Evolutionary conservation across 176 grass and related monocot genomes (phyloP).

Genomic region (Tillandsia fasciculata): DNA sequence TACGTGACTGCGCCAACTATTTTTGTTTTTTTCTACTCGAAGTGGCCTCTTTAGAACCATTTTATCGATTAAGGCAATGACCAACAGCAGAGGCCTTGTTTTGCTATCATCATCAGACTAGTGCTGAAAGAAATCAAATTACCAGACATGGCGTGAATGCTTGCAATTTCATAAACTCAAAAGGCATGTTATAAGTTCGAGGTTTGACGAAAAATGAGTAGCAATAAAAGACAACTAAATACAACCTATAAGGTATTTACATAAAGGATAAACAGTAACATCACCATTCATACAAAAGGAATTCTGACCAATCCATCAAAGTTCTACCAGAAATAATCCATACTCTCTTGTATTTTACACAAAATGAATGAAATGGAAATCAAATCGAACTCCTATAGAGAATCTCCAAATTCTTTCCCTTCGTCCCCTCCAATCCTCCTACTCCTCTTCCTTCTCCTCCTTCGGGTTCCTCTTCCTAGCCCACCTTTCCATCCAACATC

Average conservation of each 20-base stretch:
- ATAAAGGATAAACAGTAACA: too few species aligned
- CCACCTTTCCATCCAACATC: too few species aligned
- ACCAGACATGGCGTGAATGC: background rate
- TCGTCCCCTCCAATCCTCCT: background rate
- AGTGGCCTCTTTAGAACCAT: conserved; percentile 79
- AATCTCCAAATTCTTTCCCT: background rate
- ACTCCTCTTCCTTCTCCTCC: too few species aligned
- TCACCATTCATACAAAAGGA: too few species aligned
- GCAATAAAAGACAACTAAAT: background rate
- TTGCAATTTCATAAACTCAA: background rate
- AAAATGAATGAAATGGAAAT: background rate
- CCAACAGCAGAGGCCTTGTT: conserved; percentile 78
- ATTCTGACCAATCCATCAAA: too few species aligned
- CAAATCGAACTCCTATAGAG: background rate
- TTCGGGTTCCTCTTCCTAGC: too few species aligned
- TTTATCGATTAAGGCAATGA: conserved; percentile 95
- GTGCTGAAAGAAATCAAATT: conserved; percentile 37
- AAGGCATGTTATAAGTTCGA: background rate
- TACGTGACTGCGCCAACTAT: conserved; percentile 84
- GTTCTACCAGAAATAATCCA: too few species aligned
- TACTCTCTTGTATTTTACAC: background rate
- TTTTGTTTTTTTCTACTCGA: conserved; percentile 57
- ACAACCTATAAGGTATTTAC: too few species aligned
- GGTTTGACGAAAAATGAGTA: background rate
- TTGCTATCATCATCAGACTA: conserved; percentile 90